Evolutionary conservation across 1,284 basidiomycete genomes (phyloP), one percentile per base, ranked within the genome.

Genomic region (Termitomyces sp.): DNA sequence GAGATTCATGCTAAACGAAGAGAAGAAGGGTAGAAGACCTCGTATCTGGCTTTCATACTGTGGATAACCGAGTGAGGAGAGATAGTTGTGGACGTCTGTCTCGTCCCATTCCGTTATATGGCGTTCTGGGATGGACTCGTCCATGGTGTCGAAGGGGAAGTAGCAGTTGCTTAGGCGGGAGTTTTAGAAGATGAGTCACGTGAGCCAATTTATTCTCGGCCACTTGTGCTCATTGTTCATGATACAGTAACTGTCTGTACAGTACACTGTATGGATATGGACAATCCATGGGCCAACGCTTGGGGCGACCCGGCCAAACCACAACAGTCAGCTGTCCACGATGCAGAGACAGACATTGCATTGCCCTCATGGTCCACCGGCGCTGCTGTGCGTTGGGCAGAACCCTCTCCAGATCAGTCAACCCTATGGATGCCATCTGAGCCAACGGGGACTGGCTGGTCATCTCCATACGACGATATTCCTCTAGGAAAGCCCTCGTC

Each of bases 51-150:
- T 70, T 66, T 91, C 86, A 66, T 95, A 95, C 63, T 91, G 88
- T 1, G 86, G 80, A 65, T 86, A 86, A 1, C 92, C 92, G 35
- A 94, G 75, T 43, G 74, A 76, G 21, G 78, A 72, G 53, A 96
- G 71, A 82, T 88, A 93, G 18, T 71, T 69, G 55, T 91, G 84
- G 3, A 96, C 93, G 50, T 86, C 84, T 39, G 76, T 69, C 72
- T 93, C 91, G 66, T 90, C 84, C 91, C 93, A 94, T 55, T 89
- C 83, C 6, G 84, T 62, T 55, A 92, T 81, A 62, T 65, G 76
- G 46, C 72, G 71, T 59, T 78, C 79, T 43, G 57, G 56, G 19
- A 42, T 39, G 24, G 51, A 49, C 34, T 56, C 44, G 45, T 63
- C 60, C 64, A 65, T 65, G 44, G 30, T 46, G 44, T 51, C 41